Conservation (phyloP, 2,329 filamentous ascomycete genomes). For the Pseudogymnoascus destructans region DNA sequence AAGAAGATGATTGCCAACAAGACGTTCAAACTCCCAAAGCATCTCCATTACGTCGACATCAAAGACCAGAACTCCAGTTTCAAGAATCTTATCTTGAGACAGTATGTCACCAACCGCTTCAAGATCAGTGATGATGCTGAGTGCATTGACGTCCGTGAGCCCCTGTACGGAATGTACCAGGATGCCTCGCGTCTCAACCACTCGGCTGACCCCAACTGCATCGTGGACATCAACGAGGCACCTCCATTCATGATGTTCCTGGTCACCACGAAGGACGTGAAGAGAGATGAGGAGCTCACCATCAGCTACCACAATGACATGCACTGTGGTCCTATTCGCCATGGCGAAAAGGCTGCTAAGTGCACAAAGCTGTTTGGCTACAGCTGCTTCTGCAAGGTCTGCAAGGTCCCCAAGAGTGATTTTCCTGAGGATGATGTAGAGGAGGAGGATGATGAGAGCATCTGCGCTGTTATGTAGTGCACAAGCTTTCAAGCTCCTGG, state of each 20-base stretch:
- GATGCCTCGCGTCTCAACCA: not conserved
- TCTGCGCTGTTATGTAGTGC: not conserved
- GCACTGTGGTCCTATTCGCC: conserved; percentile 4
- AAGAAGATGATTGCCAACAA: not conserved
- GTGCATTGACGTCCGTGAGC: not conserved
- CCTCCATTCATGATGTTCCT: not conserved
- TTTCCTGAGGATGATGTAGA: not conserved
- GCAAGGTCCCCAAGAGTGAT: not conserved
- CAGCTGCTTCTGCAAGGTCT: not conserved
- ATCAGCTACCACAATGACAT: not conserved
- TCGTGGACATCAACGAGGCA: not conserved
- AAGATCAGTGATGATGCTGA: not conserved
- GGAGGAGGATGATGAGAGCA: not conserved
- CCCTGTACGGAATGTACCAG: conserved; percentile 1
- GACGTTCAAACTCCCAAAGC: not conserved
- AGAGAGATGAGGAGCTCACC: not conserved
- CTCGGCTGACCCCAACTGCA: not conserved
- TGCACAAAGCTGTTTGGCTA: conserved; percentile 4
- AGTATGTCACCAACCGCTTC: not conserved
- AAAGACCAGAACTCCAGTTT: not conserved
- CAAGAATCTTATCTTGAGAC: not conserved
- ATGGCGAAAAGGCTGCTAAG: not conserved
- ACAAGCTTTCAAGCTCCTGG: not conserved
- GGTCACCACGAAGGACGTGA: not conserved
- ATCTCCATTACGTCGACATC: not conserved